A percentile compares a stretch with the other conserved stretches of the same genome.
Evolutionary conservation across 345 rosid genomes (phyloP).

Genomic region (Salix purpurea): DNA sequence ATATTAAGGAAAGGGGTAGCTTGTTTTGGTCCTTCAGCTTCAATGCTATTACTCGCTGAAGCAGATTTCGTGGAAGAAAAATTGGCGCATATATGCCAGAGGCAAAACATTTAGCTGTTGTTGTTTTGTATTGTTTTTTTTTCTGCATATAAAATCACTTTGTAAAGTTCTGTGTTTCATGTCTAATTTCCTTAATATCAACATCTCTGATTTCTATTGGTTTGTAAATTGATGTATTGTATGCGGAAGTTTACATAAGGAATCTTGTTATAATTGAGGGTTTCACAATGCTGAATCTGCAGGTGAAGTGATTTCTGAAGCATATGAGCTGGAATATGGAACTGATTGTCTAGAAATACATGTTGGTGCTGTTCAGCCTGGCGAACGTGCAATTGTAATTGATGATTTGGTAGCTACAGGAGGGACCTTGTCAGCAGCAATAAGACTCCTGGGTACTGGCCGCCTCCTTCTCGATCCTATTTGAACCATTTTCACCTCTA

Average conservation of each 20-base stretch:
- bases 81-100: background rate
- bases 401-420: slow-evolving; percentile 93
- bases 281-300: slow-evolving; percentile 2
- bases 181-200: background rate
- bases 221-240: background rate
- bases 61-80: no score
- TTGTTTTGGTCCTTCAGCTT: background rate
- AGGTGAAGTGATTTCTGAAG: slow-evolving; percentile 72
- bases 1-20: background rate
- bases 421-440: slow-evolving; percentile 79
- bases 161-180: background rate
- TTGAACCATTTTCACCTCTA: background rate
- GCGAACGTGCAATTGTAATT: slow-evolving; percentile 63
- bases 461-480: background rate
- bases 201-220: background rate
- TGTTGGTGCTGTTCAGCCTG: slow-evolving; percentile 59
- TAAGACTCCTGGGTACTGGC: slow-evolving; percentile 61
- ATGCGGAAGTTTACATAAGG: no score
- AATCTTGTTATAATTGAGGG: background rate
- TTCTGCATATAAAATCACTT: background rate
- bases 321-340: slow-evolving; percentile 81
- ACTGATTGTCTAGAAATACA: slow-evolving; percentile 84
- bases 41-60: background rate
- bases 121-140: no score
- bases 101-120: background rate